Evolutionary conservation across 2,329 filamentous ascomycete genomes (phyloP).

Genomic region (Fusarium multiceps): DNA sequence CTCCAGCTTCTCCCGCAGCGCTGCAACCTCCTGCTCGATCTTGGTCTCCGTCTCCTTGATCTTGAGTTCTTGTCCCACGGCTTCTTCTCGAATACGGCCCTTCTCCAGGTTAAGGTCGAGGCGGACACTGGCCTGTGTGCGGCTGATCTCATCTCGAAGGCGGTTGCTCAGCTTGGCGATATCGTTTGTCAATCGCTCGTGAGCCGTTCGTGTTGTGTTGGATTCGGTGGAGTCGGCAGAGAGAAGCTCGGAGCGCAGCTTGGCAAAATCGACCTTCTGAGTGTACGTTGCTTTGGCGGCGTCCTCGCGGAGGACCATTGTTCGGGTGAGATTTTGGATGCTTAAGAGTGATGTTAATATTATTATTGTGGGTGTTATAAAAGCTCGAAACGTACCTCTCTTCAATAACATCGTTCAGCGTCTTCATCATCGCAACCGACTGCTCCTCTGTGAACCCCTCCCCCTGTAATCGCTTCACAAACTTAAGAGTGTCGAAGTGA

Average conservation of each 20-base stretch:
- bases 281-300: constrained; percentile 82
- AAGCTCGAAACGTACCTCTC: constrained; percentile 70
- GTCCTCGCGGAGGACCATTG: constrained; percentile 97
- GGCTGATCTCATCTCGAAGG: constrained; percentile 90
- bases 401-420: constrained; percentile 95
- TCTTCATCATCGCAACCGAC: constrained; percentile 97
- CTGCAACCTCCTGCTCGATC: constrained; percentile 97
- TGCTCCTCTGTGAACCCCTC: constrained; percentile 98
- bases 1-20: constrained; percentile 89
- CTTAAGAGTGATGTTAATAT: constrained; percentile 54
- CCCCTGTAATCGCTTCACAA: constrained; percentile 87
- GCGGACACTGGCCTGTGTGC: constrained; percentile 92
- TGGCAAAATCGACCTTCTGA: constrained; percentile 97
- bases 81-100: constrained; percentile 94
- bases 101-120: constrained; percentile 97
- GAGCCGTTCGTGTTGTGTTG: constrained; percentile 85
- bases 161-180: constrained; percentile 92
- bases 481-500: constrained; percentile 98
- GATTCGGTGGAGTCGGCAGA: constrained; percentile 92
- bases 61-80: constrained; percentile 95
- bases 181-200: constrained; percentile 94
- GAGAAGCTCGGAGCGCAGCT: constrained; percentile 92
- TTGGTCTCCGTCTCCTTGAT: constrained; percentile 99
- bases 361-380: background rate
- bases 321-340: constrained; percentile 96